A percentile compares a stretch with the other conserved stretches of the same genome.
These are phyloP conservation scores for Oropetium thomaeum DNA, from an alignment of 176 grass and related monocot genomes.

Conservation along the genomic window DNA sequence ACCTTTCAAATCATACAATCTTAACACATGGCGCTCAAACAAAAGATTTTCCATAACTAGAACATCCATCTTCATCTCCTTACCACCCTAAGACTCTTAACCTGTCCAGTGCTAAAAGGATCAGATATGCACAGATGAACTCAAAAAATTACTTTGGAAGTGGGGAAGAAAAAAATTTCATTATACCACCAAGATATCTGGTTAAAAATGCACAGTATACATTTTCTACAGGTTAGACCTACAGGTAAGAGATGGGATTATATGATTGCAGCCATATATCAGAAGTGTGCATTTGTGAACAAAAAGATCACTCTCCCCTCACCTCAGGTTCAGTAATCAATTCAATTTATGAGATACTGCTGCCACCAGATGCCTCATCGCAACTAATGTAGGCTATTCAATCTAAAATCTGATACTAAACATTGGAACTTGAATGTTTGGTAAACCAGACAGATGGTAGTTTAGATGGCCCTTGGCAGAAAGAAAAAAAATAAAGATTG, in stretches of 20 bases:
- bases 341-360: neutral
- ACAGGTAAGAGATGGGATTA: neutral
- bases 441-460: neutral
- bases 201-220: neutral
- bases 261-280: neutral
- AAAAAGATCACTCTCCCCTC: neutral
- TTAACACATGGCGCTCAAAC: conserved; percentile 74
- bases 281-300: neutral
- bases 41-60: conserved; percentile 99
- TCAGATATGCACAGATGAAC: neutral
- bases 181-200: conserved; percentile 11
- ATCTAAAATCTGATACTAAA: neutral
- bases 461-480: neutral
- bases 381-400: conserved; percentile 12
- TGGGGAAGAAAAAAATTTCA: neutral
- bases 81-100: conserved; percentile 77
- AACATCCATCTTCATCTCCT: conserved; percentile 90
- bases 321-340: neutral
- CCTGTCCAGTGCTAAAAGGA: conserved; percentile 39
- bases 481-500: conserved; percentile 17
- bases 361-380: neutral
- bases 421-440: neutral
- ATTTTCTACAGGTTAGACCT: conserved; percentile 6
- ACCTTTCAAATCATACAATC: conserved; percentile 95
- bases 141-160: conserved; percentile 6